Percentiles rank a stretch among this genome's conserved stretches.
Conservation (phyloP, 2,329 filamentous ascomycete species). For the Cercospora sojina region DNA sequence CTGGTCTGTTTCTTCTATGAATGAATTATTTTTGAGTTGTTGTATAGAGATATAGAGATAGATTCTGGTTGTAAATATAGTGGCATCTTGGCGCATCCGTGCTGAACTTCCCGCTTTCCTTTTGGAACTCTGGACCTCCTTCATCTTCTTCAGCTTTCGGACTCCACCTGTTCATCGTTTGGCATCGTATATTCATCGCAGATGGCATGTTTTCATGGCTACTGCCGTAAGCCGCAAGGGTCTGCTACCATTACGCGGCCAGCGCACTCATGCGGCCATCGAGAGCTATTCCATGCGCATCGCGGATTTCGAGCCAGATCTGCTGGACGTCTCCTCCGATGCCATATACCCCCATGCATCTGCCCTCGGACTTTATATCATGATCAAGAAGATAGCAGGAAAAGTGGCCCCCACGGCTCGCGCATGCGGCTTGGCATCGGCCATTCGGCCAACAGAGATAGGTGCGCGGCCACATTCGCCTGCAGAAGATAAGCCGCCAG, state of each 20-base stretch:
- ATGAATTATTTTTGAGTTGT: not conserved
- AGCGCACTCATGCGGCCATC: not conserved
- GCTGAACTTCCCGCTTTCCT: not conserved
- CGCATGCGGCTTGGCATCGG: conserved; percentile 1
- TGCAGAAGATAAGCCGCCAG: not conserved
- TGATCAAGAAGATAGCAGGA: not conserved
- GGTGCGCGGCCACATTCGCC: not conserved
- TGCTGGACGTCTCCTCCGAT: too few relatives aligned
- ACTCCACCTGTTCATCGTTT: not conserved
- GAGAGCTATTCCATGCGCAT: not conserved
- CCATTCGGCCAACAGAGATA: not conserved
- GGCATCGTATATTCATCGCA: not conserved
- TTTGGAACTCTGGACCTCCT: not conserved
- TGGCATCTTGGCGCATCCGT: not conserved
- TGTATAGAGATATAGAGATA: not conserved
- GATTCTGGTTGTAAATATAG: not conserved
- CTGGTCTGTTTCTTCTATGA: not conserved
- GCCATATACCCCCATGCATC: too few relatives aligned
- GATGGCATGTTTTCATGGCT: not conserved
- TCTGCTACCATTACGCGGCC: not conserved
- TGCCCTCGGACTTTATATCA: not conserved
- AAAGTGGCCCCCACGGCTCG: not conserved
- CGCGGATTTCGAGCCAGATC: too few relatives aligned
- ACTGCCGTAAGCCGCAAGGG: not conserved
- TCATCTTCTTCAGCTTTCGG: not conserved